These are phyloP conservation scores for Syncephalastrum monosporum DNA, from an alignment of 371 early-diverging fungal genomes.

Conservation along the genomic window DNA sequence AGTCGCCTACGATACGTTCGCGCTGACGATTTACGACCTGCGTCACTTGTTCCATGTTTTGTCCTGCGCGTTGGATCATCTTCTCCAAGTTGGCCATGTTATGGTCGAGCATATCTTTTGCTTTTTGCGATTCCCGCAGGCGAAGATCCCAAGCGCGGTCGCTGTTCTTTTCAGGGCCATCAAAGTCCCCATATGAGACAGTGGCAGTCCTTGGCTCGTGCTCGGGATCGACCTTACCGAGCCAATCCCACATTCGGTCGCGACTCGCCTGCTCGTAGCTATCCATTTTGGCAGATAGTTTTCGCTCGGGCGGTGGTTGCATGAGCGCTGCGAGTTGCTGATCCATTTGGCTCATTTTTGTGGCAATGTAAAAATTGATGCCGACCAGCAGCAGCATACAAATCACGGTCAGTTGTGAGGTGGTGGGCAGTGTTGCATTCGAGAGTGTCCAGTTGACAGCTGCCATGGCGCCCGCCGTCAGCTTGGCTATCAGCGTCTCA, in stretches of 20 bases:
- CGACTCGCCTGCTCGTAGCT: not conserved
- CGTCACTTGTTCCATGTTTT: conserved; percentile 37
- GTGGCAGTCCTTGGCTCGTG: conserved; percentile 10
- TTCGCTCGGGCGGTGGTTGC: not conserved
- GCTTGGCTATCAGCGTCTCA: not conserved
- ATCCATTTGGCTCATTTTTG: conserved; percentile 39
- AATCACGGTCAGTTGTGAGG: conserved; percentile 29
- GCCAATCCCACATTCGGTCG: conserved; percentile 33
- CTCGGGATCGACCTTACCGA: conserved; percentile 29
- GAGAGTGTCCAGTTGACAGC: conserved; percentile 11
- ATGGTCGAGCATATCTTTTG: conserved; percentile 27
- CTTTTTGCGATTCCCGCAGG: conserved; percentile 17
- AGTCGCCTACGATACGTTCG: conserved; percentile 18
- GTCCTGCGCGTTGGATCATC: conserved; percentile 38
- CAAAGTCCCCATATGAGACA: not conserved
- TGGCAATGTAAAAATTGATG: conserved; percentile 37
- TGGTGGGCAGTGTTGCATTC: conserved; percentile 17
- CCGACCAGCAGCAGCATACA: conserved; percentile 36
- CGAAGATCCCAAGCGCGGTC: conserved; percentile 9
- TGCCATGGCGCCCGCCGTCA: not conserved
- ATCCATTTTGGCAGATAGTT: too few relatives aligned
- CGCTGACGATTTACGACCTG: conserved; percentile 30
- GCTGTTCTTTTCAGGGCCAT: conserved; percentile 10
- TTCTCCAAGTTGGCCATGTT: conserved; percentile 37
- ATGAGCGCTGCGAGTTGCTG: conserved; percentile 18